A percentile compares a stretch with the other conserved stretches of the same genome.
Conservation (phyloP, 345 rosid genomes). For the Brassica juncea region DNA sequence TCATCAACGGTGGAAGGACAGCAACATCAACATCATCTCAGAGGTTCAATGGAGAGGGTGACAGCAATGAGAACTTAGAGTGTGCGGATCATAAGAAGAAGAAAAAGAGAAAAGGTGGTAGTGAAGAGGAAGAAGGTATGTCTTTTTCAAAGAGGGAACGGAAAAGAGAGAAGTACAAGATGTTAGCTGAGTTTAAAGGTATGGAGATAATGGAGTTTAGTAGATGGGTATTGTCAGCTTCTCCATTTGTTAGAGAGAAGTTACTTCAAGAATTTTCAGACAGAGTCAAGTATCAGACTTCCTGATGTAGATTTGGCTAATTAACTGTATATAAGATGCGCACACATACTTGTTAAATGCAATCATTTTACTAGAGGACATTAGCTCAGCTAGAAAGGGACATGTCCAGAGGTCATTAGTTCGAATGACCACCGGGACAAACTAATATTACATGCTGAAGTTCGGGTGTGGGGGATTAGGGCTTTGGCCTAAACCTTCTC, state of each 20-base stretch:
- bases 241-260: constrained; percentile 50
- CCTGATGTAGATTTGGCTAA: constrained; percentile 5
- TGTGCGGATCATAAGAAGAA: constrained; percentile 26
- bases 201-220: constrained; percentile 73
- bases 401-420: no score
- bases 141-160: constrained; percentile 37
- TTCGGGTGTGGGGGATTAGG: no score
- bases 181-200: constrained; percentile 60
- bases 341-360: no score
- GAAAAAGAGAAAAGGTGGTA: constrained; percentile 30
- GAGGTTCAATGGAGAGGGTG: constrained; percentile 5
- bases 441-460: no score
- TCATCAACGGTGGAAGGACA: constrained; percentile 53
- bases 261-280: constrained; percentile 51
- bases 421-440: no score
- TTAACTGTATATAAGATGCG: constrained; percentile 6
- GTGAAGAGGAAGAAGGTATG: constrained; percentile 32
- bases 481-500: no score
- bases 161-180: constrained; percentile 54
- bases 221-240: constrained; percentile 69
- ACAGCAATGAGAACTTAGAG: constrained; percentile 18
- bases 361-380: no score
- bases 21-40: constrained; percentile 24
- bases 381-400: no score
- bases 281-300: constrained; percentile 4